Evolutionary conservation across 805 yeast genomes (phyloP), one percentile per base, ranked within the genome.

Genomic region (Kodamaea laetipori): DNA sequence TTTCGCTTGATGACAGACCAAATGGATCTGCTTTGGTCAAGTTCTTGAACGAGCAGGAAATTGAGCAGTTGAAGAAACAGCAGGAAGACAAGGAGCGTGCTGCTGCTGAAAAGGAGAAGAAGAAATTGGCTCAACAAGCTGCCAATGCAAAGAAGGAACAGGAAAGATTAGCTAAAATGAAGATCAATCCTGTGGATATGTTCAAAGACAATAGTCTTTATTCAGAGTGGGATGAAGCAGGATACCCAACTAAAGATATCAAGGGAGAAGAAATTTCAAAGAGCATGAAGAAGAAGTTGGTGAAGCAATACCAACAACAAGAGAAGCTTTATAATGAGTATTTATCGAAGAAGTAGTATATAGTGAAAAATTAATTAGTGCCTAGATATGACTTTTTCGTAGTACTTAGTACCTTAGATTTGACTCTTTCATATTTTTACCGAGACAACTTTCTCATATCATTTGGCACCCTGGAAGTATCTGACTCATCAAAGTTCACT

Each of bases 1-100:
- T 94, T 32, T 81, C 95, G 1, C 71, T 94, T 43, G 98, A 92
- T 61, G 99, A 94, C 65, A 81, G 97, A 56, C 74, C 81, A 4
- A 84, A 77, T 47, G 90, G 84, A 54, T 76, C 82, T n/a, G 90
- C 97, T 0, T 74, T 94, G 47, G 76, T 94, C 35, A 94, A 94
- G 64, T 85, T 92, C 54, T 71, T 94, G 50, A 81, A 78, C 41
- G 78, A 70, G 6, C 75, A 72, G 24, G 98, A 92, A 60, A 80
- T 78, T 60, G 73, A 69, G 28, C 92, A 84, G 46, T 71, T 87
- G 33, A 55, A 85, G 10, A 53, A 58, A 25, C 83, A 78, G 56
- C 85, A 85, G 49, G 76, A 73, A 36, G 83, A 78, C 49, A 84
- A 80, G 53, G 78, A 74, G 45, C 69, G 68, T 42, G 71, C 74